Evolutionary conservation across 2,329 filamentous ascomycete genomes (phyloP).

Genomic region (Raffaelea arxii): DNA sequence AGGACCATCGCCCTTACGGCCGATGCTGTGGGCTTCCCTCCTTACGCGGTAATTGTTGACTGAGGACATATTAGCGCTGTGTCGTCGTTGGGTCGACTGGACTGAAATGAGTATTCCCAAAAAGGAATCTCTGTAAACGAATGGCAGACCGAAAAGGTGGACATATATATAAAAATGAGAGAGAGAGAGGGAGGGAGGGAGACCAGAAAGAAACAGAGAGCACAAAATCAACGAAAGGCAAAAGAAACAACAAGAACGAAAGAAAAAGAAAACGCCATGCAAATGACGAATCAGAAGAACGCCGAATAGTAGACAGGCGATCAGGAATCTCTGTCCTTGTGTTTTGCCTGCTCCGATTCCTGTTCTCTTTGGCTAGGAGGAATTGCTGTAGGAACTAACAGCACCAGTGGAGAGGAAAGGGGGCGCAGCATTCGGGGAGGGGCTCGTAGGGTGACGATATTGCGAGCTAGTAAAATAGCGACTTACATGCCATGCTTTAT

Average conservation of each 20-base stretch:
- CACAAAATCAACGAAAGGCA: neutral
- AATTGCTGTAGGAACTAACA: no score
- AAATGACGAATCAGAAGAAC: no score
- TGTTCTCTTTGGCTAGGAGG: no score
- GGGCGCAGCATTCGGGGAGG: neutral
- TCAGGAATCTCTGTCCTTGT: no score
- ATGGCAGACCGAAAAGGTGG: no score
- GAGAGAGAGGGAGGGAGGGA: neutral
- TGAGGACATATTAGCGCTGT: constrained; percentile 17
- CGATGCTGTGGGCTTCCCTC: constrained; percentile 31
- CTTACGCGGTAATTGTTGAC: constrained; percentile 37
- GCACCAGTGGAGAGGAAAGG: no score
- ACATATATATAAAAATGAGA: no score
- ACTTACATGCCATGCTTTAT: no score
- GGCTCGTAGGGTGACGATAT: neutral
- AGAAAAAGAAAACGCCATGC: constrained; percentile 1
- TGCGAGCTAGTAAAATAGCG: no score
- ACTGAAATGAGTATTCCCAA: neutral
- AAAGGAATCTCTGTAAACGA: neutral
- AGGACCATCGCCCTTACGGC: constrained; percentile 27
- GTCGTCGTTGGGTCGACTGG: neutral
- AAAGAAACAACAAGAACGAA: constrained; percentile 3
- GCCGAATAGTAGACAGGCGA: no score
- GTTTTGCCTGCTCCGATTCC: no score
- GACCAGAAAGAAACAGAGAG: neutral